These are phyloP conservation scores for Emergomyces orientalis DNA, from an alignment of 2,329 filamentous ascomycete genomes.

Conservation along the genomic window DNA sequence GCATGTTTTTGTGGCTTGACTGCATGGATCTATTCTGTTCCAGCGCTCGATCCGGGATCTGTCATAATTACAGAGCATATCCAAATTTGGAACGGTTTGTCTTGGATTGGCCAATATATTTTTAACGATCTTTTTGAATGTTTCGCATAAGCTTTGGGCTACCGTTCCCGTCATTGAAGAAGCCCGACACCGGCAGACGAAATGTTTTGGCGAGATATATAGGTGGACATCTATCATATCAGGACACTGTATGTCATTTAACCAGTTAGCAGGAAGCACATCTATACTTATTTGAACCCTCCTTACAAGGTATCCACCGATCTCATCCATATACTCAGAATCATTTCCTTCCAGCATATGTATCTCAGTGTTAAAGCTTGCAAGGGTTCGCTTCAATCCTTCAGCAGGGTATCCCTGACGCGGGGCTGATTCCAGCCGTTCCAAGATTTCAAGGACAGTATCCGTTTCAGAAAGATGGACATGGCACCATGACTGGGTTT, in stretches of 20 bases:
- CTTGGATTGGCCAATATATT: background rate
- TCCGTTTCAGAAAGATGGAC: background rate
- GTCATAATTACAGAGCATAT: slow-evolving; percentile 3
- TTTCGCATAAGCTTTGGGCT: background rate
- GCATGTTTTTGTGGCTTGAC: background rate
- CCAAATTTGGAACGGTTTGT: background rate
- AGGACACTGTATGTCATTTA: background rate
- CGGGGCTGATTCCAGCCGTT: slow-evolving; percentile 1
- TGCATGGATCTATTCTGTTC: slow-evolving; percentile 1
- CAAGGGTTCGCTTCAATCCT: background rate
- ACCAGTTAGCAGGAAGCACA: background rate
- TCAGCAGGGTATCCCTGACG: background rate
- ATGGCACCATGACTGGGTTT: background rate
- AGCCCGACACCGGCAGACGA: background rate
- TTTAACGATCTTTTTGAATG: background rate
- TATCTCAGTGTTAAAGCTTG: background rate
- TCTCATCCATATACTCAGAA: background rate
- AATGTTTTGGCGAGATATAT: background rate
- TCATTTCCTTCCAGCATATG: background rate
- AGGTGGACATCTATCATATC: background rate
- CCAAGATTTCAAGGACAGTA: background rate
- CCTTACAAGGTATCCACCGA: background rate
- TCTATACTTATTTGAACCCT: background rate
- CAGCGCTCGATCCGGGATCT: background rate
- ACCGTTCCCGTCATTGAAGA: background rate